Evolutionary conservation across 768 basidiomycete species (phyloP).

Genomic region (Tylopilus intermedius): DNA sequence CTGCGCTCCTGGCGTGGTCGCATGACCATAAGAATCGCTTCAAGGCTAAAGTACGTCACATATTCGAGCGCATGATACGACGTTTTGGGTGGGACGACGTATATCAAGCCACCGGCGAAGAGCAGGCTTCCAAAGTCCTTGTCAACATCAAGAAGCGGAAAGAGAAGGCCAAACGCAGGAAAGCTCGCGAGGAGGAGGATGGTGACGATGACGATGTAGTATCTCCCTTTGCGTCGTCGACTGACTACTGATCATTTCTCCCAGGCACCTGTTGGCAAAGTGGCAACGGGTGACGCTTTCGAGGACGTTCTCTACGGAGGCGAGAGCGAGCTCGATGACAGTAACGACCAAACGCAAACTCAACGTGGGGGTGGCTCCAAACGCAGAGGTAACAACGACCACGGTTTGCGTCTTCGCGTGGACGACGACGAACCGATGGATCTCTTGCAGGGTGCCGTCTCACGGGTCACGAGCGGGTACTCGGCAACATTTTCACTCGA

Average conservation of each 20-base stretch:
- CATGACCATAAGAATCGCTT: slow-evolving; percentile 99
- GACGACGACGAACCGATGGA: slow-evolving; percentile 97
- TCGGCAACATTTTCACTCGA: background rate
- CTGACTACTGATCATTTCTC: slow-evolving; percentile 6
- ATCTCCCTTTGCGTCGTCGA: background rate
- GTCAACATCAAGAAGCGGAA: slow-evolving; percentile 94
- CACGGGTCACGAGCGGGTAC: slow-evolving; percentile 63
- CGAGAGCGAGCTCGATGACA: slow-evolving; percentile 82
- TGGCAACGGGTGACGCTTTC: slow-evolving; percentile 78
- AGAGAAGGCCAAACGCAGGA: slow-evolving; percentile 88
- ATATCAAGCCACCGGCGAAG: slow-evolving; percentile 65
- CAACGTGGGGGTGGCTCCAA: slow-evolving; percentile 32
- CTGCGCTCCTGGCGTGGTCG: slow-evolving; percentile 84
- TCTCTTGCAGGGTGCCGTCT: slow-evolving; percentile 74
- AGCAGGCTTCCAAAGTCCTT: slow-evolving; percentile 83
- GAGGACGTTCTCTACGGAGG: slow-evolving; percentile 97
- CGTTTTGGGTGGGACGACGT: slow-evolving; percentile 87
- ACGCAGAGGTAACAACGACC: slow-evolving; percentile 32
- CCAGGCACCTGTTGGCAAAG: slow-evolving; percentile 44
- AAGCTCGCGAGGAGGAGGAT: slow-evolving; percentile 53
- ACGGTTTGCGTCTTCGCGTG: slow-evolving; percentile 64
- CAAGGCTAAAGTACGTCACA: slow-evolving; percentile 93
- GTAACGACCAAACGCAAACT: slow-evolving; percentile 50
- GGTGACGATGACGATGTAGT: slow-evolving; percentile 50
- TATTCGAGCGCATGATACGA: slow-evolving; percentile 92